phyloP scores from a whole-genome alignment of 257 asterid genomes.

The Nicotiana knightiana region DNA sequence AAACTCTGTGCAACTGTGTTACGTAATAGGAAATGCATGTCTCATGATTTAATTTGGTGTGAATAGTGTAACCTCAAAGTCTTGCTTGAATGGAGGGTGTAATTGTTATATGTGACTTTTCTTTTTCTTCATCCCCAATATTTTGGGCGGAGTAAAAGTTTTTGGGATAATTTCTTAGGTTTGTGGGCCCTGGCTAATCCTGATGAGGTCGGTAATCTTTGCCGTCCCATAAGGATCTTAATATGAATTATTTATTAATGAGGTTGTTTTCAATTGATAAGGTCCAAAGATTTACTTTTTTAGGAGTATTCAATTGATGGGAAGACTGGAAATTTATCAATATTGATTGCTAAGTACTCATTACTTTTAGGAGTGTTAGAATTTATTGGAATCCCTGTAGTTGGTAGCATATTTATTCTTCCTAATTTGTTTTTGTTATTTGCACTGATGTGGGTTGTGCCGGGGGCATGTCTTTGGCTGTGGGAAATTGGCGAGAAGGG shows the following conservation, averaged over 20 bases:
- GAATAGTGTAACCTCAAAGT: neutral
- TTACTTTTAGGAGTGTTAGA: neutral
- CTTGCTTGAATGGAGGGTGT: neutral
- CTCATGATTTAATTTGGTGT: neutral
- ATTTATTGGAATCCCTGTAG: neutral
- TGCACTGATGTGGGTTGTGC: neutral
- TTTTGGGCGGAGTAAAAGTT: neutral
- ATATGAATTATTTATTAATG: neutral
- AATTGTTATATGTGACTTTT: neutral
- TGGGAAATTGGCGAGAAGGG: conserved; percentile 13
- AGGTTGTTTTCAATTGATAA: neutral
- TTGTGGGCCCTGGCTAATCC: neutral
- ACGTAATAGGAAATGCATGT: neutral
- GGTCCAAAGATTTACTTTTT: neutral
- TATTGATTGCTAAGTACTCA: neutral
- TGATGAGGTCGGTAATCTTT: neutral
- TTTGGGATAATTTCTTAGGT: neutral
- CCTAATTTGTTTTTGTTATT: neutral
- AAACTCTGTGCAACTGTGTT: neutral
- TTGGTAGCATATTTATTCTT: neutral
- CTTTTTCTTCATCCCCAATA: neutral
- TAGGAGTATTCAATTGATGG: neutral
- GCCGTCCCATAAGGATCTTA: neutral
- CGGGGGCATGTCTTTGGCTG: neutral
- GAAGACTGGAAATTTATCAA: neutral